Evolutionary conservation across 768 basidiomycete species (phyloP).

Genomic region (Tulasnella sp.): DNA sequence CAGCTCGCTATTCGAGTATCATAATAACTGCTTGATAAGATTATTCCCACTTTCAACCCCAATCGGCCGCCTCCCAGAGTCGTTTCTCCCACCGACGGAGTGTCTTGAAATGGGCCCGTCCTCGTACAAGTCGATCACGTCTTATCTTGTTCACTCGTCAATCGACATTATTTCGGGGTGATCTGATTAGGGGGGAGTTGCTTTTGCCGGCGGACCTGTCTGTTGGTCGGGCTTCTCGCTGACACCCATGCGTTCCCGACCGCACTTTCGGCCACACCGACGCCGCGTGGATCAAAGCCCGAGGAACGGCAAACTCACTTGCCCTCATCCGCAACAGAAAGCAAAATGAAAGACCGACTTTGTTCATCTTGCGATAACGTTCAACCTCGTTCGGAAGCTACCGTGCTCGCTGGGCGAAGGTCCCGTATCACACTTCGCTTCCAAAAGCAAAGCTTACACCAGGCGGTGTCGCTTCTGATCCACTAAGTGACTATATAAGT

Average conservation of each 20-base stretch:
- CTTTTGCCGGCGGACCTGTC: not conserved
- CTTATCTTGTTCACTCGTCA: not conserved
- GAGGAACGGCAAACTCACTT: not conserved
- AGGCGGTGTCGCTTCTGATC: not conserved
- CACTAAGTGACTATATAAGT: not conserved
- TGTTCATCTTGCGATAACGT: constrained; percentile 6
- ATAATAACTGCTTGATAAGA: not conserved
- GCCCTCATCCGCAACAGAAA: not conserved
- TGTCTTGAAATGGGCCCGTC: not conserved
- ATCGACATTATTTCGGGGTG: not conserved
- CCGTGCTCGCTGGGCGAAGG: not conserved
- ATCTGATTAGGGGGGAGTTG: not conserved
- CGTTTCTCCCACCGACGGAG: not conserved
- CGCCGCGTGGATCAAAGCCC: not conserved
- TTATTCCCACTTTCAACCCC: not conserved
- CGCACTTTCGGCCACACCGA: constrained; percentile 3
- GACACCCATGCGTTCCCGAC: not conserved
- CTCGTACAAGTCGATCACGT: not conserved
- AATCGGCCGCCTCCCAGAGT: not conserved
- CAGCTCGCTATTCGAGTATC: not conserved
- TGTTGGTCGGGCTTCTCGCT: not conserved
- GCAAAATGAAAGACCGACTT: constrained; percentile 4
- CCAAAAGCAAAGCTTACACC: not conserved
- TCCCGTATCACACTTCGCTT: not conserved
- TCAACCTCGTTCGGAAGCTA: not conserved